Base-by-base conservation (phyloP, 2,329 filamentous ascomycete species). In the Xylaria sp. region DNA sequence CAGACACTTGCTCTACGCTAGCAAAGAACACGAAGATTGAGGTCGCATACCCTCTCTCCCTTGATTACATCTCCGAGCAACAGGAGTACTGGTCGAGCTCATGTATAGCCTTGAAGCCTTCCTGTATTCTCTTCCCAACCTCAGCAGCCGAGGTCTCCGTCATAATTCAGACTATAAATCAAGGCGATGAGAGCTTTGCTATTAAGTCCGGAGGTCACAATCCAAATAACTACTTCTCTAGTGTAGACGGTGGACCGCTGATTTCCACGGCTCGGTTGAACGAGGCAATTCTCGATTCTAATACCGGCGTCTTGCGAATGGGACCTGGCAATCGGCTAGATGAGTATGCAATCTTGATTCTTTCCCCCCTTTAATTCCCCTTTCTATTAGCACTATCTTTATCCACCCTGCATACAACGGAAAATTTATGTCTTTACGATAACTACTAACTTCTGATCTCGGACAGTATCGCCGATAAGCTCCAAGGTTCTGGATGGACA, bases 191-290 rank as follows among this genome's bases (percentile, higher is more conserved):
- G 59, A 77, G 71, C 3, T 89, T 89, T 71, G 86, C 87, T 6
- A 79, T 87, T 70, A 85, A 86, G 69, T 85, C 84, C n/a, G 87
- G 87, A 20, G 87, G 87, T 0, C 87, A 89, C 76, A 86, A 84
- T 63, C 84, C 86, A 5, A 87, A 87, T 73, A 80, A 83, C 11
- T 83, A 84, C 66, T 84, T 82, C 42, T 83, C 86, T 0, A 89
- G 83, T 71, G 84, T 85, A 44, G 74, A 81, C 6, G 82, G 78
- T 0, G 86, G 85, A 0, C 78, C 86, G 0, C 76, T 86, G 10
- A 83, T 89, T 65, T 85, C 85, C 9, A 80, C 85, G 11, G 79
- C 79, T 63, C 75, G 81, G 15, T 79, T 84, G n/a, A 76, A 85
- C 46, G 72, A 81, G 54, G 78, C 85, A 6, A 68, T 76, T 0